Percentiles rank a stretch among this genome's conserved stretches.
Conservation (phyloP, 2,329 filamentous ascomycete genomes). For the Alternaria infectoria region DNA sequence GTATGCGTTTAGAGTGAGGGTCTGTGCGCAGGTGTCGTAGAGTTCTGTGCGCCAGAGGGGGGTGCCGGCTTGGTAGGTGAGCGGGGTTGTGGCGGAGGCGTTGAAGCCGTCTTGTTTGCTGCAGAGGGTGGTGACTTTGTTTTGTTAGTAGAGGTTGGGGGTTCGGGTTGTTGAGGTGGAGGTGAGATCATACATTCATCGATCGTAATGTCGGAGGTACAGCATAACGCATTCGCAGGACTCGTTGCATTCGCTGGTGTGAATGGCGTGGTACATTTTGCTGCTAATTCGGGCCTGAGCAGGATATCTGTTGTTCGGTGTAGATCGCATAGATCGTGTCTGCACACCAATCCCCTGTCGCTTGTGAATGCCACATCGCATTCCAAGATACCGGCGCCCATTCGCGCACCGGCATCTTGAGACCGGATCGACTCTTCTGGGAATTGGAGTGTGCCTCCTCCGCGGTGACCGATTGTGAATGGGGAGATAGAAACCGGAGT, state of each 20-base stretch:
- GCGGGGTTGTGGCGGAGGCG: conserved; percentile 61
- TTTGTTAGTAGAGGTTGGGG: too few species aligned
- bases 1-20: conserved; percentile 65
- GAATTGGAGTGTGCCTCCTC: conserved; percentile 62
- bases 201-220: conserved; percentile 26
- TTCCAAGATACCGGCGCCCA: conserved; percentile 71
- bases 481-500: conserved; percentile 58
- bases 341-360: conserved; percentile 70
- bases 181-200: conserved; percentile 14
- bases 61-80: conserved; percentile 63
- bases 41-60: conserved; percentile 67
- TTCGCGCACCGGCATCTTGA: conserved; percentile 66
- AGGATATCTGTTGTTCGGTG: conserved; percentile 74
- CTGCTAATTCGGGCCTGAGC: conserved; percentile 64
- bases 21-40: conserved; percentile 65
- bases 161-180: too few species aligned
- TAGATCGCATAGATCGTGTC: conserved; percentile 71
- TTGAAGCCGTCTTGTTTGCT: conserved; percentile 60
- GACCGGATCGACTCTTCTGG: conserved; percentile 69
- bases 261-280: conserved; percentile 69
- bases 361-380: conserved; percentile 72
- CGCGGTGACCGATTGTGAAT: conserved; percentile 69
- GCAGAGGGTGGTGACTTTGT: conserved; percentile 17
- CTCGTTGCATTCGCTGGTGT: conserved; percentile 53
- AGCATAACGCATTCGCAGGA: conserved; percentile 23